Base-by-base conservation (phyloP, 768 basidiomycete species). In the Tylopilus cervinicoccineus region DNA sequence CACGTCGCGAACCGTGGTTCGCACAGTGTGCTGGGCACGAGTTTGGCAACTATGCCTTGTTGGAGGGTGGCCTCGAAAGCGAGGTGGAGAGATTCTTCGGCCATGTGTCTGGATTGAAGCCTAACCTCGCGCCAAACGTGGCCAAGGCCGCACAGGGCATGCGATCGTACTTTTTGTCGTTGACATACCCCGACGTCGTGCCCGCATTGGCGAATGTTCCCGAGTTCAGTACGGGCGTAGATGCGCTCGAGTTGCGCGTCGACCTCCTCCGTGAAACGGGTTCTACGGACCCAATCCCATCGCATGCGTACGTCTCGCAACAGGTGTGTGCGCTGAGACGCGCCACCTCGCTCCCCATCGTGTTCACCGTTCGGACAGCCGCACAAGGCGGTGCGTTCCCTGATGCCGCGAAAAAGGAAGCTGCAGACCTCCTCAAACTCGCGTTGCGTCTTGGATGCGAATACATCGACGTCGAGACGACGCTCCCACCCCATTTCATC, bases 301-400 rank as follows among this genome's bases (percentile, higher is more conserved):
- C 88, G 1, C 59, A 72, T 26, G 63, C 73, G 0, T 96, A 92
- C 60, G 90, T 98, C 34, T 76, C 84, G 5, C 74, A 80, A 17
- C 96, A 98, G 59, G 71, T 98, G 40, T 76, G 89, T 2, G 78
- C 81, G 5, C 73, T 98, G 16, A 83, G 93, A 43, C 81, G 86
- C 31, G 76, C 73, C 13, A 88, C 91, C 1, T 72, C 78, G 1
- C 76, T 99, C 6, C 96, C 96, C 2, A 81, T 98, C 57, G 83
- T 98, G 50, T 97, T 85, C 71, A 96, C 96, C 0, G 86, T 95
- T 29, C 76, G 96, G 23, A 93, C 92, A 4, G 74, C 79, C 13
- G 79, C 85, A 0, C 94, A 99, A 65, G 96, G 95, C 19, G 95
- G 96, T 6, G 78, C 86, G 16, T 93, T 92, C 78, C 93, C 94